Conservation (phyloP, 2,329 filamentous ascomycete species). For the Aspergillus fischeri region DNA sequence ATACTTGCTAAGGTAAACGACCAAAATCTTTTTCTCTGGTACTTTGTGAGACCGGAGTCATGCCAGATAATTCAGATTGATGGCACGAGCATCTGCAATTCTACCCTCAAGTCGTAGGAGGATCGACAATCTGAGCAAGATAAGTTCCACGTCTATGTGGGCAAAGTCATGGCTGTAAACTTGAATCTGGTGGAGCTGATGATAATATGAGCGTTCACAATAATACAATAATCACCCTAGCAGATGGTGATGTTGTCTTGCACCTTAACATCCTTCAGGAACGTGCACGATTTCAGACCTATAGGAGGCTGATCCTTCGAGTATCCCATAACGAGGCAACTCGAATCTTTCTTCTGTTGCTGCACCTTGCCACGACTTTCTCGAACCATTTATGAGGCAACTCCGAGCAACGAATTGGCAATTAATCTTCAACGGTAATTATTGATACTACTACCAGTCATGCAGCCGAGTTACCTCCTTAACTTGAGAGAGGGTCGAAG, state of each 20-base stretch:
- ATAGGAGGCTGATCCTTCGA: neutral
- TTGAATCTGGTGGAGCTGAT: neutral
- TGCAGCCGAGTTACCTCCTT: neutral
- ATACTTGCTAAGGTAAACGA: neutral
- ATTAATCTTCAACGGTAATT: neutral
- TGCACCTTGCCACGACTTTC: neutral
- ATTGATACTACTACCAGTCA: neutral
- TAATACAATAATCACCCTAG: neutral
- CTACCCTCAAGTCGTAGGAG: neutral
- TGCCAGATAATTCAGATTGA: neutral
- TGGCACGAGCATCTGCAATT: neutral
- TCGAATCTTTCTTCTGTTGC: neutral
- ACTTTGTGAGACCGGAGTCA: neutral
- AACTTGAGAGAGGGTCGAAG: neutral
- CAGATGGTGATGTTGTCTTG: no score
- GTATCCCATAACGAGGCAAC: neutral
- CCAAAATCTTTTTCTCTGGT: neutral
- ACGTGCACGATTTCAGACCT: no score
- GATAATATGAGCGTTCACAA: neutral
- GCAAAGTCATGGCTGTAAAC: neutral
- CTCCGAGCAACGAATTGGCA: neutral
- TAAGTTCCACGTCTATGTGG: neutral
- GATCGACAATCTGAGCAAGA: neutral
- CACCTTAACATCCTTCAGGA: no score
- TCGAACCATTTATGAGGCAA: neutral